These are phyloP conservation scores for Ichthyophthirius multifiliis DNA, from an alignment of 169 alveolate species.

Conservation along the genomic window DNA sequence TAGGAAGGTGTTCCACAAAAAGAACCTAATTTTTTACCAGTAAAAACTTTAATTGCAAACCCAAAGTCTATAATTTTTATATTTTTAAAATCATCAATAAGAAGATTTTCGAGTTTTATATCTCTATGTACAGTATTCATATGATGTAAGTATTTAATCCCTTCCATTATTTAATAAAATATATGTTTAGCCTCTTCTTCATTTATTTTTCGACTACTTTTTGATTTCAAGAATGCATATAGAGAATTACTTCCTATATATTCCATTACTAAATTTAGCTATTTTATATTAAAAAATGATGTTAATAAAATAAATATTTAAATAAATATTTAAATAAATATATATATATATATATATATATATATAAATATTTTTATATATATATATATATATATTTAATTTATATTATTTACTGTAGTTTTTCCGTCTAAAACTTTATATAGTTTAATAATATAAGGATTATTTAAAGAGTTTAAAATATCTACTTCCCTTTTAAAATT, in stretches of 20 bases:
- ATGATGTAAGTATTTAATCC: slow-evolving; percentile 54
- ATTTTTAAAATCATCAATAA: slow-evolving; percentile 43
- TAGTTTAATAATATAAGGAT: too few species aligned
- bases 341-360: too few species aligned
- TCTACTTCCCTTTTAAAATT: slow-evolving; percentile 73
- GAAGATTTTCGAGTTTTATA: slow-evolving; percentile 72
- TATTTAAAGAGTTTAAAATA: too few species aligned
- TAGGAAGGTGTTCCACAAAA: slow-evolving; percentile 71
- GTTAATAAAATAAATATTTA: not conserved
- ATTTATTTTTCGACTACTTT: slow-evolving; percentile 33
- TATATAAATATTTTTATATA: too few species aligned
- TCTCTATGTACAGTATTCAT: slow-evolving; percentile 70
- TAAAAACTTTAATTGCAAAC: slow-evolving; percentile 38
- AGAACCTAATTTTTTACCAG: slow-evolving; percentile 25
- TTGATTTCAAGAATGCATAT: slow-evolving; percentile 32
- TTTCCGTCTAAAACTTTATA: too few species aligned
- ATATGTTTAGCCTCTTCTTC: slow-evolving; percentile 43
- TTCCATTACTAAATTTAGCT: slow-evolving; percentile 40
- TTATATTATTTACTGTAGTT: too few species aligned
- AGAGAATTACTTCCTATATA: slow-evolving; percentile 41
- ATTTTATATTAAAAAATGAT: not conserved
- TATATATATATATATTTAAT: too few species aligned
- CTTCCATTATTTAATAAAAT: slow-evolving; percentile 44
- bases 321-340: too few species aligned
- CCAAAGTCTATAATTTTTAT: slow-evolving; percentile 76